A percentile compares a stretch with the other conserved stretches of the same genome.
phyloP scores from a whole-genome alignment of 306 rosid genomes.

The Geum urbanum region DNA sequence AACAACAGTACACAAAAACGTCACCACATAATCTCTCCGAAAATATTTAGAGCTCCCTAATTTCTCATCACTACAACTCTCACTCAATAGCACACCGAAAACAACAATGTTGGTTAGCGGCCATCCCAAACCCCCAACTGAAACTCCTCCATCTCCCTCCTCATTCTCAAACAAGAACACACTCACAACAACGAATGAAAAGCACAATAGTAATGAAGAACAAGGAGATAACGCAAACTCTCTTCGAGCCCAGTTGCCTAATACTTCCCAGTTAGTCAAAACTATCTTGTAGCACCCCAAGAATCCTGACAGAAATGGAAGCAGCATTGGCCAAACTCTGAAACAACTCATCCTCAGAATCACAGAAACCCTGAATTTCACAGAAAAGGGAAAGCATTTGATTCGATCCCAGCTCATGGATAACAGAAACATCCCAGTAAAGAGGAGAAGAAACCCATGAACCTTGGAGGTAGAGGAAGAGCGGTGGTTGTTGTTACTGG shows the following conservation, averaged over 20 bases:
- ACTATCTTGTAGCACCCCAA: constrained; percentile 55
- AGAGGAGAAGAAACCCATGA: constrained; percentile 57
- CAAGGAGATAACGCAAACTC: constrained; percentile 55
- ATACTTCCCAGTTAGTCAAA: constrained; percentile 51
- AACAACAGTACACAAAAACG: too few relatives aligned
- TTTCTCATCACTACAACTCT: too few relatives aligned
- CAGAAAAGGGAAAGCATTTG: constrained; percentile 70
- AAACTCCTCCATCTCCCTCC: too few relatives aligned
- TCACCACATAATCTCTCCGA: too few relatives aligned
- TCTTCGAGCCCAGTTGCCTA: constrained; percentile 57
- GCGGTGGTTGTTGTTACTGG: constrained; percentile 21
- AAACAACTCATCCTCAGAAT: constrained; percentile 47
- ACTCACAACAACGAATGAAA: too few relatives aligned
- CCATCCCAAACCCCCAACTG: too few relatives aligned
- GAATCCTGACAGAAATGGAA: constrained; percentile 76
- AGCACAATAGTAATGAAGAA: constrained; percentile 72
- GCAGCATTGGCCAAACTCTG: constrained; percentile 77
- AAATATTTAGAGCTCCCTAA: too few relatives aligned
- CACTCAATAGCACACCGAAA: too few relatives aligned
- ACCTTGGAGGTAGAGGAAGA: too few relatives aligned
- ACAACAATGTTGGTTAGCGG: too few relatives aligned
- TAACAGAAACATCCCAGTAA: constrained; percentile 50
- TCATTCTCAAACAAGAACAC: too few relatives aligned
- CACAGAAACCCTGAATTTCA: constrained; percentile 32
- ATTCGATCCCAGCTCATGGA: constrained; percentile 77